phyloP scores from a whole-genome alignment of 768 basidiomycete genomes.

The Suillus tomentosus region DNA sequence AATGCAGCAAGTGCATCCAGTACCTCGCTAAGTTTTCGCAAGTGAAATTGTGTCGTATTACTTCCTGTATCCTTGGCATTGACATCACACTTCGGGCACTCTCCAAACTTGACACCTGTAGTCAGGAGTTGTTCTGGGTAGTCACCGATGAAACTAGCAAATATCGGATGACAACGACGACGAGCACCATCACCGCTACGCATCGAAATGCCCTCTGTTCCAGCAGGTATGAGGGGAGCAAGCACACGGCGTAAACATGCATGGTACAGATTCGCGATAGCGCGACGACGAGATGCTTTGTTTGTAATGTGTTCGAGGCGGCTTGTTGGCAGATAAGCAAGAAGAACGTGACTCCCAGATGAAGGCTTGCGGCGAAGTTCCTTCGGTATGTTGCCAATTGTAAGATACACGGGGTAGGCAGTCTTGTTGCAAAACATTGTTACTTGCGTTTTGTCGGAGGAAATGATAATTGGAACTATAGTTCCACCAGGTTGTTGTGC shows the following conservation, averaged over 20 bases:
- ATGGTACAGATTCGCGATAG: conserved; percentile 40
- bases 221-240: conserved; percentile 31
- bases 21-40: no score
- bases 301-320: conserved; percentile 8
- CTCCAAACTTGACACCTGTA: conserved; percentile 13
- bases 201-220: conserved; percentile 33
- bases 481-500: conserved; percentile 13
- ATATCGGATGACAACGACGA: conserved; percentile 36
- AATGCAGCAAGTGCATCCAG: no score
- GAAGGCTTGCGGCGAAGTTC: conserved; percentile 15
- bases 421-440: conserved; percentile 22
- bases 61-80: no score
- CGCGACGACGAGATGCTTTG: conserved; percentile 24
- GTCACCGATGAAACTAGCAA: no score
- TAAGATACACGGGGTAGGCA: conserved; percentile 25
- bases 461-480: conserved; percentile 13
- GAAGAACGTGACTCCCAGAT: conserved; percentile 6
- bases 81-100: no score
- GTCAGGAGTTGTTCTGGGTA: no score
- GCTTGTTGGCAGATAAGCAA: background rate
- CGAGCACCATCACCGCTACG: conserved; percentile 38
- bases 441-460: conserved; percentile 28
- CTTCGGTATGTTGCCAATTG: conserved; percentile 43
- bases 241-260: conserved; percentile 33
- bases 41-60: no score